Percentiles rank a stretch among this genome's conserved stretches.
Evolutionary conservation across 768 basidiomycete genomes (phyloP).

Genomic region (Podaxis carcinomalis): DNA sequence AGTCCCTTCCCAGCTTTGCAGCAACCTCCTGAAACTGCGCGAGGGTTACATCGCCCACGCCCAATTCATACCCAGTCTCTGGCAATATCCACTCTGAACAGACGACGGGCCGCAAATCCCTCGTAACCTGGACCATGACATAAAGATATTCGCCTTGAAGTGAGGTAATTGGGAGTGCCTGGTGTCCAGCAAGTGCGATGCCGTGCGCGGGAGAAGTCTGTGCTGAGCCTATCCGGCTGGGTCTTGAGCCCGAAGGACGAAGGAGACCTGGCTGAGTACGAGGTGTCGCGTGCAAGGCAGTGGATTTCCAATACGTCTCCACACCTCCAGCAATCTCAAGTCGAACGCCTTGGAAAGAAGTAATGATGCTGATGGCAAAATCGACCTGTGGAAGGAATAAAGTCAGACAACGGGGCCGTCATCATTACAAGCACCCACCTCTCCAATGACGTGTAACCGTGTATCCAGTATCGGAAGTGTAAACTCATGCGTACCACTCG

Average conservation of each 20-base stretch:
- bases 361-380: conserved; percentile 83
- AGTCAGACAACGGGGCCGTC: not conserved
- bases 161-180: conserved; percentile 81
- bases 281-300: conserved; percentile 44
- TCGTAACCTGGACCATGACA: conserved; percentile 85
- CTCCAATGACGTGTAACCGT: conserved; percentile 89
- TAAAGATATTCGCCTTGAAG: conserved; percentile 87
- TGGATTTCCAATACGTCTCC: conserved; percentile 99
- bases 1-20: conserved; percentile 38
- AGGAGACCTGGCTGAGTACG: conserved; percentile 33
- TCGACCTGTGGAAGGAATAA: conserved; percentile 52
- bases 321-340: conserved; percentile 92
- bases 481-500: conserved; percentile 45
- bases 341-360: conserved; percentile 87
- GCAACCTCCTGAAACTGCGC: conserved; percentile 76
- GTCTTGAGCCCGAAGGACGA: conserved; percentile 33
- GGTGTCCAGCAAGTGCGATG: conserved; percentile 38
- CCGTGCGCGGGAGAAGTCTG: conserved; percentile 68
- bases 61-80: conserved; percentile 65
- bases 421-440: conserved; percentile 44
- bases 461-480: conserved; percentile 86
- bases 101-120: conserved; percentile 86
- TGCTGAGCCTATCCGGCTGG: conserved; percentile 47
- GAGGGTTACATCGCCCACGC: conserved; percentile 80
- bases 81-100: conserved; percentile 77